Conservation (phyloP, 345 rosid genomes). For the Syzygium aqueum region DNA sequence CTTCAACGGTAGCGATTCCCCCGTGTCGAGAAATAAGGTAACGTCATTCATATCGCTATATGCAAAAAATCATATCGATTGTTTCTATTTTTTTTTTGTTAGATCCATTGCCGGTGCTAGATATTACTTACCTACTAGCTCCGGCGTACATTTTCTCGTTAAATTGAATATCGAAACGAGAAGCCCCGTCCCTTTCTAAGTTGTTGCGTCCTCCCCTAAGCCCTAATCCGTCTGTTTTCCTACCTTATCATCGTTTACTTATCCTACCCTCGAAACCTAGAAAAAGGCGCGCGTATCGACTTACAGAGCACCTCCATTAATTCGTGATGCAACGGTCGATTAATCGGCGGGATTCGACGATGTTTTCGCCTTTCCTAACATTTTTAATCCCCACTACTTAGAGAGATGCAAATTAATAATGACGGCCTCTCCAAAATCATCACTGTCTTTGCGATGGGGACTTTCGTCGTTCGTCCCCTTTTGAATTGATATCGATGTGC, state of each 20-base stretch:
- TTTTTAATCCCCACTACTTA: too few relatives aligned
- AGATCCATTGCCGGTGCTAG: too few relatives aligned
- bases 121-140: too few relatives aligned
- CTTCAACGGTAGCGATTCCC: too few relatives aligned
- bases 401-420: not conserved
- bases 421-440: not conserved
- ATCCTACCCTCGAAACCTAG: not conserved
- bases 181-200: not conserved
- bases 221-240: not conserved
- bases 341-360: fast-evolving
- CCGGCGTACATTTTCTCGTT: not conserved
- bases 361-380: not conserved
- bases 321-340: fast-evolving
- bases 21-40: too few relatives aligned
- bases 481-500: not conserved
- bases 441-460: not conserved
- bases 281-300: fast-evolving
- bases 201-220: not conserved
- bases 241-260: not conserved
- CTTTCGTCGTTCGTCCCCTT: not conserved
- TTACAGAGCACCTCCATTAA: not conserved
- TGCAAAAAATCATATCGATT: too few relatives aligned
- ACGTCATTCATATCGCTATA: fast-evolving
- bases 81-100: too few relatives aligned
- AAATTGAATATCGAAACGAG: not conserved